phyloP scores from a whole-genome alignment of 441 rosid genomes.

The Adansonia grandidieri region DNA sequence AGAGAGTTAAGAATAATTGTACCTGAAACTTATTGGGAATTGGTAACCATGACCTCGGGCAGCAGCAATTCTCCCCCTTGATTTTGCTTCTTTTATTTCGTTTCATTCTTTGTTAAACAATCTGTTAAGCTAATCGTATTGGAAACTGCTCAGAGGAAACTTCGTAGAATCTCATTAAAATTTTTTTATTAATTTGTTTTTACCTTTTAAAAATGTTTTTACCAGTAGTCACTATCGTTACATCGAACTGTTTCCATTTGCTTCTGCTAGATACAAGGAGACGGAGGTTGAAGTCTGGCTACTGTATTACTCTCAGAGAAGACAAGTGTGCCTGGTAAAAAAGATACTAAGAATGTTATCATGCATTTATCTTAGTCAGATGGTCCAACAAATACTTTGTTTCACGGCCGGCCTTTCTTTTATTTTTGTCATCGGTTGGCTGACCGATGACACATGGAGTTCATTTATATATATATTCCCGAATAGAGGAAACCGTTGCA shows the following conservation, averaged over 20 bases:
- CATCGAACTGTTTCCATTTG: not conserved
- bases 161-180: not conserved
- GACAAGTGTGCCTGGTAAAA: not conserved
- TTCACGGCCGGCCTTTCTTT: not conserved
- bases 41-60: not conserved
- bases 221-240: not conserved
- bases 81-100: too few relatives aligned
- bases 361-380: not conserved
- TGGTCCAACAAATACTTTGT: not conserved
- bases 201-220: too few relatives aligned
- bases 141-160: not conserved
- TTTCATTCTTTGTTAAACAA: not conserved
- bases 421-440: not conserved
- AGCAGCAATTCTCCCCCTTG: not conserved
- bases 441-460: not conserved
- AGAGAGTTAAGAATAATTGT: not conserved
- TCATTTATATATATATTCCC: not conserved
- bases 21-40: not conserved
- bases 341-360: not conserved
- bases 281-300: not conserved
- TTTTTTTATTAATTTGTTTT: too few relatives aligned
- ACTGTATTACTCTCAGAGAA: not conserved
- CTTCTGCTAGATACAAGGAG: not conserved
- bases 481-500: constrained; percentile 4
- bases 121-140: too few relatives aligned